These are phyloP conservation scores for Chlorophyllum brunneum DNA, from an alignment of 768 basidiomycete genomes.

Conservation along the genomic window DNA sequence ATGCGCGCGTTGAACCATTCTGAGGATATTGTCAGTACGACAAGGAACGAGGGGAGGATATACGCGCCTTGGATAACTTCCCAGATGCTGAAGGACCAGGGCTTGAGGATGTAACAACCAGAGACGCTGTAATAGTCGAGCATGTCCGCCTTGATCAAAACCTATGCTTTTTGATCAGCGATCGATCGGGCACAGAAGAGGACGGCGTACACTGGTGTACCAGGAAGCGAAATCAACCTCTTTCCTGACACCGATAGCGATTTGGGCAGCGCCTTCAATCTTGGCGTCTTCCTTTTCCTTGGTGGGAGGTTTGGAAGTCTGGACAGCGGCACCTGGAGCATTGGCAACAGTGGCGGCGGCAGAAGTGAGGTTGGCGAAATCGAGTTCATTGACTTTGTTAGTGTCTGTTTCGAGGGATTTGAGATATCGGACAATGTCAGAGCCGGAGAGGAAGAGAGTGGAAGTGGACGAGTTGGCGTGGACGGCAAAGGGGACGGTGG, in stretches of 20 bases:
- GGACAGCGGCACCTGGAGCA: conserved; percentile 29
- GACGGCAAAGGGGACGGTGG: conserved; percentile 66
- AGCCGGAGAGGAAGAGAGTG: conserved; percentile 77
- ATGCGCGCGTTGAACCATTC: conserved; percentile 93
- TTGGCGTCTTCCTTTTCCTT: conserved; percentile 74
- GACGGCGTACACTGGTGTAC: conserved; percentile 80
- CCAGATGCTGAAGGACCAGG: conserved; percentile 98
- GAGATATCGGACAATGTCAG: conserved; percentile 71
- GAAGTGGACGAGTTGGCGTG: conserved; percentile 67
- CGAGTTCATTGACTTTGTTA: conserved; percentile 65
- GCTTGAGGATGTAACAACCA: conserved; percentile 97
- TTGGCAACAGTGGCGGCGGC: conserved; percentile 20
- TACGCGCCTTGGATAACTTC: conserved; percentile 84
- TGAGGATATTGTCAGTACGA: conserved; percentile 25
- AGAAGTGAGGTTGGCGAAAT: conserved; percentile 59
- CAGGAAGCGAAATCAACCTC: conserved; percentile 92
- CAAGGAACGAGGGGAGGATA: neutral
- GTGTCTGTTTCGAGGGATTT: conserved; percentile 65
- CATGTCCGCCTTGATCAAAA: conserved; percentile 98
- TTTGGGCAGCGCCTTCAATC: conserved; percentile 85
- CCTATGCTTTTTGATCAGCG: conserved; percentile 43
- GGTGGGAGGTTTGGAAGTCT: conserved; percentile 32
- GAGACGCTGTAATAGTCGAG: conserved; percentile 98
- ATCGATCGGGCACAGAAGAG: neutral
- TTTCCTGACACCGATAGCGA: conserved; percentile 94